phyloP scores from a whole-genome alignment of 768 basidiomycete genomes.

The Saitozyma sp. region DNA sequence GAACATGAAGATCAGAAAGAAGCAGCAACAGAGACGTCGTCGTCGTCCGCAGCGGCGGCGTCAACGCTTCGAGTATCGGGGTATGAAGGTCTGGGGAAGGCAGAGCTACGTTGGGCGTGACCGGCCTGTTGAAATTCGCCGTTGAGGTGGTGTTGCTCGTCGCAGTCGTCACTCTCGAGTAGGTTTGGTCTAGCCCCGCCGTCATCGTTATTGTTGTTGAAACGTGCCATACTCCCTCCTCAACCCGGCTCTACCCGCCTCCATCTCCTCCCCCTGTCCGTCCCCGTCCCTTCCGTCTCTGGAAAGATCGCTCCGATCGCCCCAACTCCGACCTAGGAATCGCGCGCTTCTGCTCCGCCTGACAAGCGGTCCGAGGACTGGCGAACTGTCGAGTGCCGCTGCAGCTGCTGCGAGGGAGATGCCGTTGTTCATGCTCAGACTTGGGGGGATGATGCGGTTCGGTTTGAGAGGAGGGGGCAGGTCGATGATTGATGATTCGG shows the following conservation, averaged over 20 bases:
- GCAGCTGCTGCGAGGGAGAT: not conserved
- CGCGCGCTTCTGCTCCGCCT: slow-evolving; percentile 30
- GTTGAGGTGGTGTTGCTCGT: too few species aligned
- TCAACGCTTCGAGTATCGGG: too few species aligned
- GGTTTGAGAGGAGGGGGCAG: slow-evolving; percentile 35
- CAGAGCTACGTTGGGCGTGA: too few species aligned
- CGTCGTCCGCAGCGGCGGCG: too few species aligned
- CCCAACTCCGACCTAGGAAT: slow-evolving; percentile 30
- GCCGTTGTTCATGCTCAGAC: slow-evolving; percentile 24
- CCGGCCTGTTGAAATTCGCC: too few species aligned
- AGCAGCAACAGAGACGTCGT: too few species aligned
- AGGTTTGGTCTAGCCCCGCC: too few species aligned
- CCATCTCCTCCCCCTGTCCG: slow-evolving; percentile 2
- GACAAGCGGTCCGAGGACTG: slow-evolving; percentile 22
- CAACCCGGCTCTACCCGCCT: slow-evolving; percentile 1
- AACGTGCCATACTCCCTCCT: slow-evolving; percentile 13
- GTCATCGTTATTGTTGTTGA: not conserved
- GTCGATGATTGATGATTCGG: slow-evolving; percentile 39
- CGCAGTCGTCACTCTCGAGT: too few species aligned
- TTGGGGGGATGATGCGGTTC: slow-evolving; percentile 23
- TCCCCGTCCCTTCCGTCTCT: slow-evolving; percentile 4
- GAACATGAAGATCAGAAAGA: too few species aligned
- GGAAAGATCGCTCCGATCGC: not conserved
- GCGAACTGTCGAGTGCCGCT: slow-evolving; percentile 9
- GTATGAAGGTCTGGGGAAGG: too few species aligned